Base-by-base conservation (phyloP, 2,329 filamentous ascomycete species). In the Fusarium beomiforme region DNA sequence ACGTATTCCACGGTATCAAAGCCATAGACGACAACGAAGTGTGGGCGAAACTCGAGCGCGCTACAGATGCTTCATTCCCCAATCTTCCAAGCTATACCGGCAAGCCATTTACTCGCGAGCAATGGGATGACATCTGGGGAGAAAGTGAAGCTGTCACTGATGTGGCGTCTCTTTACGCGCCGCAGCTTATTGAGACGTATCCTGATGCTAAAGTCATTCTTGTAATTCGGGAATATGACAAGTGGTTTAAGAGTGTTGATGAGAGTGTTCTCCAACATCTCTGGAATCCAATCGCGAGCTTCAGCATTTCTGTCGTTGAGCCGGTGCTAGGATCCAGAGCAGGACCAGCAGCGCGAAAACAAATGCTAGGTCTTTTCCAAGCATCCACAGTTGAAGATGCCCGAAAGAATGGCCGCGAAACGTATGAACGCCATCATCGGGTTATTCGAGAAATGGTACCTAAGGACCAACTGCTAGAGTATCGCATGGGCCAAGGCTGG, bases 131-230 rank as follows among this genome's bases (percentile, higher is more conserved):
- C 66, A 59, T 81, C 8, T 81, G 69, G 55, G 75, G 77, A 0
- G 49, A 65, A 16, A 78, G 61, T 55, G 78, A 81, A 49, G 79
- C 74, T 1, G 64, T 59, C 4, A 80, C 79, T 0, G 79, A 82
- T 47, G 37, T 79, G 13, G 77, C 76, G 0, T 71, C 73, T 5
- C 19, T 76, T 6, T 81, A 77, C 57, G 77, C 71, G 2, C 60
- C 74, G 2, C 69, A 77, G 33, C 60, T 82, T 6, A 77, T 80
- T 43, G 54, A 72, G 14, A 58, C 63, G 1, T 82, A 81, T 12
- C 79, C 80, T 0, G 74, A 81, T 0, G 80, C 80, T 3, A 81
- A 80, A 57, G 78, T 81, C 33, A 68, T 82, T 1, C 67, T 81
- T 0, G 76, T 77, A 5, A 64, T 76, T 8, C 74, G 80, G 5